These are phyloP conservation scores for Rhipidocladum racemiflorum DNA, from an alignment of 176 grass and related monocot genomes.

Conservation along the genomic window DNA sequence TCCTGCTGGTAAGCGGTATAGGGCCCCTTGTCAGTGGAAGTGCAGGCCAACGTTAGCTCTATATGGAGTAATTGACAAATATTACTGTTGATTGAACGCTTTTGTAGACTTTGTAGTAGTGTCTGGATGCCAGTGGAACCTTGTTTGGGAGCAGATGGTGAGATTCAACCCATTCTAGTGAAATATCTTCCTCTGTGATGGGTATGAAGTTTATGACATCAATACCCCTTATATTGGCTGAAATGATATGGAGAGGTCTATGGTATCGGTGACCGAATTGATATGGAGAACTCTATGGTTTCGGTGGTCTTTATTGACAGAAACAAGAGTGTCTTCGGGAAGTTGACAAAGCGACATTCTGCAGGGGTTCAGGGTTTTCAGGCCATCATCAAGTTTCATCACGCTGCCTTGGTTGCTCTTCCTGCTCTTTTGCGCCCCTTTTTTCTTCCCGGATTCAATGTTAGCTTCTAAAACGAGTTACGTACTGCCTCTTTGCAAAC, in stretches of 20 bases:
- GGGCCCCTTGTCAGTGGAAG: not conserved
- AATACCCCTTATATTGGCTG: not conserved
- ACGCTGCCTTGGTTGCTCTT: constrained; percentile 3
- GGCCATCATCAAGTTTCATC: not conserved
- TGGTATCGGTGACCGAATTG: not conserved
- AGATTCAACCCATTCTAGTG: not conserved
- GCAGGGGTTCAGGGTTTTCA: not conserved
- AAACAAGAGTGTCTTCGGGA: not conserved
- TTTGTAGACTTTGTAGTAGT: not conserved
- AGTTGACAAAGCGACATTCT: not conserved
- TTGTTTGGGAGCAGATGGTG: not conserved
- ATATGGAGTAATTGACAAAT: not conserved
- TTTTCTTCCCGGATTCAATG: not conserved
- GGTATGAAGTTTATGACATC: not conserved
- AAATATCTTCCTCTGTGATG: not conserved
- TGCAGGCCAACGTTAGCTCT: not conserved
- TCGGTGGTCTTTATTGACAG: not conserved
- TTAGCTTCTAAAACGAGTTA: not conserved
- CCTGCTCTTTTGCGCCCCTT: not conserved
- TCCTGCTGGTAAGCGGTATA: not conserved
- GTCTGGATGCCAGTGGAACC: not conserved
- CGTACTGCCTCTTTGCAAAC: not conserved
- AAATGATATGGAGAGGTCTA: not conserved
- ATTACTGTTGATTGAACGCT: not conserved
- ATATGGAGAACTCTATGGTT: not conserved